Base-by-base conservation (phyloP, 2,329 filamentous ascomycete genomes). In the Dactylellina haptotyla region DNA sequence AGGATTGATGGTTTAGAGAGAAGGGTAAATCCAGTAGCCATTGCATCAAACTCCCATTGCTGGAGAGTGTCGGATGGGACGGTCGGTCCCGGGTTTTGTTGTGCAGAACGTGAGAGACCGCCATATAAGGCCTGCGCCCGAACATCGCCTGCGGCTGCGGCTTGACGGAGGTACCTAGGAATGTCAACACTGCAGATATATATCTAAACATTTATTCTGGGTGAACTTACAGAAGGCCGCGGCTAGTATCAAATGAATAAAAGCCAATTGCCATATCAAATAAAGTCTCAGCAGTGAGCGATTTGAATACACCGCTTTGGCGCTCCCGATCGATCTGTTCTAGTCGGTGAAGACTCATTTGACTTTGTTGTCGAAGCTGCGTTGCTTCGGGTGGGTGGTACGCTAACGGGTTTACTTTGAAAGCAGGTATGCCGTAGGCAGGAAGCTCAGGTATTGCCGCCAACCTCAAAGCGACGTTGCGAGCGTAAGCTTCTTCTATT, bases 201-300 rank as follows among this genome's bases (percentile, higher is more conserved):
- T 18, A 34, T 20, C 3, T 3, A 39, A 30, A 39, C 25, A 12
- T 8, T 5, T 5, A 23, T 16, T 37, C 8, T 41, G 26, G 14
- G 4, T 16, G 28, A 18, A 53, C 58, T 53, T 53, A 71, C 23
- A 72, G 37, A 4, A 72, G 10, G 12, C 67, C 67, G 14, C 67
- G 59, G 14, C 39, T 30, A 12, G 46, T 3, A 54, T 72, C 67
- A 30, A 65, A 72, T 10, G 67, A 65, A 41, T 65, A 72, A 48
- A 65, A 65, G 3, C 67, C 67, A 12, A 72, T 72, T 20, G 59
- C 59, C 14, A 65, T 65, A 65, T 72, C 67, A 34, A 72, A 72
- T 4, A 72, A 34, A 14, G 64, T 30, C 39, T 58, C 67, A 1
- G 59, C 66, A 2, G 57, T 57, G 8, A 71, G 51, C 41, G 66